Conservation (phyloP, 345 rosid genomes). For the Salix caprea region DNA sequence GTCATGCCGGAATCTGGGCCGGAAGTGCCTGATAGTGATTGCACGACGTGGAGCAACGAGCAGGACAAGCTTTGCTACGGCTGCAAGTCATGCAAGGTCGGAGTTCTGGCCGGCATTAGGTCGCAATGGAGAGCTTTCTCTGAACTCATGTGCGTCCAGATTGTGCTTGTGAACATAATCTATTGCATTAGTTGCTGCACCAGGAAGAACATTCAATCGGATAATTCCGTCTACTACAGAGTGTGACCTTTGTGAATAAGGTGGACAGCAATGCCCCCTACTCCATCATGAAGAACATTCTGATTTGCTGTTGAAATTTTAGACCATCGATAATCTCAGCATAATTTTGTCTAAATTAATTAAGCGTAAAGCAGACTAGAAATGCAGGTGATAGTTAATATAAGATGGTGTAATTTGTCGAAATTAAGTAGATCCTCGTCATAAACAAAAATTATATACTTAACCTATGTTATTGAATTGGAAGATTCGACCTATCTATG, state of each 20-base stretch:
- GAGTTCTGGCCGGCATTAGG: conserved; percentile 8
- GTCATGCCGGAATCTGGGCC: neutral
- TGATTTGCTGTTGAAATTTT: no score
- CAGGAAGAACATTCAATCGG: neutral
- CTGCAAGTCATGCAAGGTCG: conserved; percentile 18
- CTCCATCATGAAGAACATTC: no score
- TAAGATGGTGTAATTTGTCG: no score
- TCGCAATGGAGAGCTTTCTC: conserved; percentile 2
- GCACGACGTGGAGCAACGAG: conserved; percentile 13
- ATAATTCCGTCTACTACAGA: neutral
- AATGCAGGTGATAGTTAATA: no score
- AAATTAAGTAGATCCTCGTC: no score
- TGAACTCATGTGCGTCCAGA: conserved; percentile 7
- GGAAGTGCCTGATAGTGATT: neutral
- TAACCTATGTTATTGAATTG: no score
- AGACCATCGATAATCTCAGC: no score
- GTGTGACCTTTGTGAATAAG: neutral
- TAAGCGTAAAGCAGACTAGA: no score
- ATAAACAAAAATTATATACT: no score
- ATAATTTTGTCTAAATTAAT: no score
- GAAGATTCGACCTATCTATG: no score
- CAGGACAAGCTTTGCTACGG: conserved; percentile 9
- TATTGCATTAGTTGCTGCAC: conserved; percentile 4
- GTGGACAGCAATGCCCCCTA: no score
- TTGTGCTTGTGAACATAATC: neutral